Percentiles rank a stretch among this genome's conserved stretches.
Evolutionary conservation across 2,329 filamentous ascomycete genomes (phyloP).

Genomic region (Eurotiales sp.): DNA sequence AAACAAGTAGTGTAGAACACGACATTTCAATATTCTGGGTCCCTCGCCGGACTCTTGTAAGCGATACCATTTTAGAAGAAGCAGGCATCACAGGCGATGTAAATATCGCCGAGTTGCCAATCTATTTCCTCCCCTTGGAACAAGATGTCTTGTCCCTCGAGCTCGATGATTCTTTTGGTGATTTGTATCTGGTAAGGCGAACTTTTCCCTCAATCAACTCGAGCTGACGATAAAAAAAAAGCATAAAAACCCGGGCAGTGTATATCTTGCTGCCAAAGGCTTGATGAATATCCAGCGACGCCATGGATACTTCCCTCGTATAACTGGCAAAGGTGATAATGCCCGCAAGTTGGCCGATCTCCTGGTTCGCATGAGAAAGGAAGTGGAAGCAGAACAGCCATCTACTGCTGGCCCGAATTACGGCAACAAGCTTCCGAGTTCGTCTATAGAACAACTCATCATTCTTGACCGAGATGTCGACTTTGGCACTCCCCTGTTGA

Average conservation of each 20-base stretch:
- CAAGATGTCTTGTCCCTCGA: slow-evolving; percentile 88
- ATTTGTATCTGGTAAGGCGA: slow-evolving; percentile 69
- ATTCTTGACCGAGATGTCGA: slow-evolving; percentile 95
- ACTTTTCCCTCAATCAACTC: slow-evolving; percentile 3
- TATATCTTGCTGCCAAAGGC: slow-evolving; percentile 82
- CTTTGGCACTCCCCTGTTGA: slow-evolving; percentile 85
- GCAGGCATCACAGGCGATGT: slow-evolving; percentile 90
- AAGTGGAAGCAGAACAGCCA: slow-evolving; percentile 76
- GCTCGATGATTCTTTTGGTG: slow-evolving; percentile 78
- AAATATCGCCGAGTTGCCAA: slow-evolving; percentile 78
- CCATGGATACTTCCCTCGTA: slow-evolving; percentile 89
- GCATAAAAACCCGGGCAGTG: slow-evolving; percentile 85
- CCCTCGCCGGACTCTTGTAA: slow-evolving; percentile 84
- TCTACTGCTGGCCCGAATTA: slow-evolving; percentile 54
- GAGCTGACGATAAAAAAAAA: slow-evolving; percentile 22
- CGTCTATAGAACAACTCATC: slow-evolving; percentile 82
- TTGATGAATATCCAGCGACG: slow-evolving; percentile 91
- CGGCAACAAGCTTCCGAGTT: slow-evolving; percentile 72
- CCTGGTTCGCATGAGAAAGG: slow-evolving; percentile 84
- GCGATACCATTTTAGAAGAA: slow-evolving; percentile 87
- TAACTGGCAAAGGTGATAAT: slow-evolving; percentile 93
- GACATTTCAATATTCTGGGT: slow-evolving; percentile 98
- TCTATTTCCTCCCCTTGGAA: slow-evolving; percentile 89
- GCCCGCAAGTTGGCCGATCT: slow-evolving; percentile 84
- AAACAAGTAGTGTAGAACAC: slow-evolving; percentile 83